Evolutionary conservation across 1,139 yeast genomes (phyloP).

Genomic region (Yamadazyma atlantica): DNA sequence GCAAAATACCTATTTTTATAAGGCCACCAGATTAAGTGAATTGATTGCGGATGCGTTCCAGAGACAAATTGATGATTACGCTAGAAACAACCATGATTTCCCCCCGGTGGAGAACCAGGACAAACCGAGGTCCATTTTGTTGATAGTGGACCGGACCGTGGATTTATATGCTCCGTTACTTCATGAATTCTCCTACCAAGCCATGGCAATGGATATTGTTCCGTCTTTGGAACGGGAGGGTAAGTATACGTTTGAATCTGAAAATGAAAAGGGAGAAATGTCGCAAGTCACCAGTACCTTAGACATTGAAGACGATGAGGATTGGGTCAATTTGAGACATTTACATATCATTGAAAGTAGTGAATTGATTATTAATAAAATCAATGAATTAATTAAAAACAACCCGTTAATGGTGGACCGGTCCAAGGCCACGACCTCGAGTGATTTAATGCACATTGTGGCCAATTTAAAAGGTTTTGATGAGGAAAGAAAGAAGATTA

Average conservation of each 20-base stretch:
- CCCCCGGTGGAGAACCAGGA: constrained; percentile 55
- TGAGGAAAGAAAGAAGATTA: constrained; percentile 60
- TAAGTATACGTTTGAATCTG: constrained; percentile 59
- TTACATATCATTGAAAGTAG: constrained; percentile 76
- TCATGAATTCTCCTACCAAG: constrained; percentile 93
- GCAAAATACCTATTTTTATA: constrained; percentile 38
- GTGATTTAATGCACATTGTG: constrained; percentile 63
- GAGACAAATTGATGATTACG: constrained; percentile 68
- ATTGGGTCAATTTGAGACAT: constrained; percentile 75
- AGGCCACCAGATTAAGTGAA: constrained; percentile 66
- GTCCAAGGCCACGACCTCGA: constrained; percentile 56
- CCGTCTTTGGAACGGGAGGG: constrained; percentile 50
- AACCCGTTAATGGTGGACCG: constrained; percentile 72
- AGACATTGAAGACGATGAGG: constrained; percentile 66
- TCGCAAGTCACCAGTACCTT: constrained; percentile 43
- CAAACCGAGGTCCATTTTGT: constrained; percentile 69
- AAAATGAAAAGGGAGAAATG: constrained; percentile 57
- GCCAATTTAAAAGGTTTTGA: constrained; percentile 70
- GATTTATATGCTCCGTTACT: constrained; percentile 83
- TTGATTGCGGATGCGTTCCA: constrained; percentile 77
- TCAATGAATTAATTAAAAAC: constrained; percentile 67
- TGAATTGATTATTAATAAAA: constrained; percentile 58
- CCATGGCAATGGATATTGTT: constrained; percentile 81
- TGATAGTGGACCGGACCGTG: constrained; percentile 79
- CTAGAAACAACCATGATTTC: constrained; percentile 64